phyloP scores from a whole-genome alignment of 108 stramenopile species.

The Aureococcus anophagefferens region DNA sequence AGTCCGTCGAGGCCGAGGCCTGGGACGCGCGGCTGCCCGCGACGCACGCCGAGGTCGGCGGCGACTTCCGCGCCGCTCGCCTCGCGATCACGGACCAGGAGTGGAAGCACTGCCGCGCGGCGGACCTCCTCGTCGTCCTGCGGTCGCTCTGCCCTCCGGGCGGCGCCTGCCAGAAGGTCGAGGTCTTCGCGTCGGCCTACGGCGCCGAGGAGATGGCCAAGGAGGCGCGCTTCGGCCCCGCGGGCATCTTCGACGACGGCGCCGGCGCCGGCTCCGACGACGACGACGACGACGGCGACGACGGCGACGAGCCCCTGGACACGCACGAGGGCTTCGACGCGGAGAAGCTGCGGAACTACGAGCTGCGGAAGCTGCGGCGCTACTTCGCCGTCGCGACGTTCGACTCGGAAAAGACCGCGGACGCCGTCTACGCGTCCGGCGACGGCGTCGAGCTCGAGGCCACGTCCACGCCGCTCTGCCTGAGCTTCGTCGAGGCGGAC shows the following conservation, averaged over 20 bases:
- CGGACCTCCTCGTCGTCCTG: constrained; percentile 38
- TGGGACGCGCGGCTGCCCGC: background rate
- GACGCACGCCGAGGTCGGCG: constrained; percentile 6
- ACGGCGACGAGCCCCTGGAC: background rate
- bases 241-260: constrained; percentile 3
- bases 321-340: constrained; percentile 14
- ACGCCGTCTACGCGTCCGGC: constrained; percentile 32
- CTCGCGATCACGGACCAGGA: constrained; percentile 39
- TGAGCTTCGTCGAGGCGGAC: constrained; percentile 42
- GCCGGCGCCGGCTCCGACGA: background rate
- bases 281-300: constrained; percentile 2
- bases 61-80: constrained; percentile 24
- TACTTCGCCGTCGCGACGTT: constrained; percentile 49
- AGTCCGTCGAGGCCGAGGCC: constrained; percentile 4
- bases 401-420: constrained; percentile 29
- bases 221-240: constrained; percentile 35
- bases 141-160: constrained; percentile 36
- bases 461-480: constrained; percentile 28
- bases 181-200: constrained; percentile 40
- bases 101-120: constrained; percentile 40
- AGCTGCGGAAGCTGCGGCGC: constrained; percentile 40
- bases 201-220: constrained; percentile 35
- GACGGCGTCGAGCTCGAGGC: constrained; percentile 48
- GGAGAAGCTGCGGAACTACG: constrained; percentile 40
- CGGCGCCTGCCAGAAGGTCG: constrained; percentile 19